Evolutionary conservation across 2,329 filamentous ascomycete species (phyloP).

Genomic region (Neonectria faginata): DNA sequence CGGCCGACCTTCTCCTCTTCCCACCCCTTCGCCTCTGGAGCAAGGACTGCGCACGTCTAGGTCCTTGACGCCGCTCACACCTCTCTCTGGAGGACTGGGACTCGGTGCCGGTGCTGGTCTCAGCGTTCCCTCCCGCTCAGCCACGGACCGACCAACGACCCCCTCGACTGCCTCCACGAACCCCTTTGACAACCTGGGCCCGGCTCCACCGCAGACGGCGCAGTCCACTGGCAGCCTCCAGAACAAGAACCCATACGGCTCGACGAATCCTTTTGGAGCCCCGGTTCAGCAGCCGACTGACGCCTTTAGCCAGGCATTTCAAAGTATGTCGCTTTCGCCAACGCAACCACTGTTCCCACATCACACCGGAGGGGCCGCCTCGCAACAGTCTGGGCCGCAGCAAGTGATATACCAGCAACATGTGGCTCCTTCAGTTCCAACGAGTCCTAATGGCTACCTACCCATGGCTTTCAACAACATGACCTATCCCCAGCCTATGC

Average conservation of each 20-base stretch:
- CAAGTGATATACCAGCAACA: constrained; percentile 58
- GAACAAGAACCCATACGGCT: constrained; percentile 66
- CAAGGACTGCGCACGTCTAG: constrained; percentile 61
- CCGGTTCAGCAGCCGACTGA: constrained; percentile 53
- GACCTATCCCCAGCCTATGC: constrained; percentile 55
- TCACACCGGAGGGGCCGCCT: constrained; percentile 73
- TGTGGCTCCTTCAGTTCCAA: constrained; percentile 57
- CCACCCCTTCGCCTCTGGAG: constrained; percentile 58
- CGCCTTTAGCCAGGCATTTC: constrained; percentile 75
- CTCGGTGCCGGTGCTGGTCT: constrained; percentile 51
- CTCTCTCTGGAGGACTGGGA: constrained; percentile 47
- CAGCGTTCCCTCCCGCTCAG: constrained; percentile 47
- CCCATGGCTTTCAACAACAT: constrained; percentile 57
- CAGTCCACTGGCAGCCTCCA: constrained; percentile 73
- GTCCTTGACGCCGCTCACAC: constrained; percentile 66
- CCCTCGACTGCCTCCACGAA: constrained; percentile 68
- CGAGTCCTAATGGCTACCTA: constrained; percentile 56
- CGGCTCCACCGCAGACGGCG: constrained; percentile 69
- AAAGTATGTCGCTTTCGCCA: constrained; percentile 76
- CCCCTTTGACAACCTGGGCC: constrained; percentile 72
- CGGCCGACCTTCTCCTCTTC: constrained; percentile 52
- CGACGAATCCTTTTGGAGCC: constrained; percentile 76
- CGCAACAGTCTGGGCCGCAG: constrained; percentile 52
- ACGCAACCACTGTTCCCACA: constrained; percentile 77
- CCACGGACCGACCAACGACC: constrained; percentile 52